These are phyloP conservation scores for Tricholoma hemisulphureum DNA, from an alignment of 768 basidiomycete genomes.

Conservation along the genomic window DNA sequence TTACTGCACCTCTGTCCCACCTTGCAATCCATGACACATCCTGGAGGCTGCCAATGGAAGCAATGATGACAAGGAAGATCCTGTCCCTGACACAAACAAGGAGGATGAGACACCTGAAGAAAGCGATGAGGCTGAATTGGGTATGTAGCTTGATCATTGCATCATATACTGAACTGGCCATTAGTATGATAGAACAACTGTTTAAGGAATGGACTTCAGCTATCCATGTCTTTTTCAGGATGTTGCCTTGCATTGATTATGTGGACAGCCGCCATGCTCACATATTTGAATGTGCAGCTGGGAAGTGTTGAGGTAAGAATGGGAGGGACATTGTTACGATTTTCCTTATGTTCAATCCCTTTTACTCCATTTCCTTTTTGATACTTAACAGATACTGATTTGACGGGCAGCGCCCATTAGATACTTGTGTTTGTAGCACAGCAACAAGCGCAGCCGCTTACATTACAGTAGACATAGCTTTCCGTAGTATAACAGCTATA, in stretches of 20 bases:
- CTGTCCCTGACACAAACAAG: background rate
- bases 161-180: background rate
- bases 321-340: background rate
- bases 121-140: background rate
- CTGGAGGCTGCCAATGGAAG: background rate
- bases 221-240: conserved; percentile 7
- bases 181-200: background rate
- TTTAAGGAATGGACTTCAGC: background rate
- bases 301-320: background rate
- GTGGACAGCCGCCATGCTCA: background rate
- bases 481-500: too few species aligned
- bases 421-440: too few species aligned
- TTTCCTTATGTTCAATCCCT: too few species aligned
- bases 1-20: background rate
- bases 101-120: background rate
- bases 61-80: background rate
- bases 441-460: too few species aligned
- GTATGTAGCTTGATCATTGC: background rate
- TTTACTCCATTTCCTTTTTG: too few species aligned
- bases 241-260: background rate
- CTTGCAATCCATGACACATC: background rate
- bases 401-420: too few species aligned
- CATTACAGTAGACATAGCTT: too few species aligned
- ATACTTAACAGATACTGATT: too few species aligned
- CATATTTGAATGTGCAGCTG: conserved; percentile 4